Conservation (phyloP, 257 asterid species). For the Scutellaria minor region DNA sequence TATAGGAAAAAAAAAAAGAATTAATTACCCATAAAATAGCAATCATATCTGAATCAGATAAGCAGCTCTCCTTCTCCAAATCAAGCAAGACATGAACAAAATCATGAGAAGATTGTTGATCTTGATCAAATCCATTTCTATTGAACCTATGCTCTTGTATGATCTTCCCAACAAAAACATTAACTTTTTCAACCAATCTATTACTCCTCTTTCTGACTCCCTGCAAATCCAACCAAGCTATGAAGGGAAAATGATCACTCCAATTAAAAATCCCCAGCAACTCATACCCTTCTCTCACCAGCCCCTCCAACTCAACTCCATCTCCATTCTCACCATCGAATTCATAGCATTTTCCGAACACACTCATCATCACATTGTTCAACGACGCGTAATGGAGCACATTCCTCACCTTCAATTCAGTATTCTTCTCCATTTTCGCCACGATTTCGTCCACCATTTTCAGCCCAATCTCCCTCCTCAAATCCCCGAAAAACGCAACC, state of each 20-base stretch:
- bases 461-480: constrained; percentile 52
- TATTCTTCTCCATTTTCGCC: constrained; percentile 40
- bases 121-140: constrained; percentile 17
- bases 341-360: constrained; percentile 63
- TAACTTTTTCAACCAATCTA: constrained; percentile 51
- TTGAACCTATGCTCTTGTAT: constrained; percentile 61
- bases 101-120: constrained; percentile 43
- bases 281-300: constrained; percentile 78
- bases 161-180: constrained; percentile 61
- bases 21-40: constrained; percentile 82
- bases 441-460: constrained; percentile 54
- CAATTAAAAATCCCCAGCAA: constrained; percentile 72
- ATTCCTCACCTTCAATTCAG: constrained; percentile 47
- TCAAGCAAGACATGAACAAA: constrained; percentile 80
- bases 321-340: constrained; percentile 22
- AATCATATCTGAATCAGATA: constrained; percentile 70
- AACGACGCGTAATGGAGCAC: constrained; percentile 63
- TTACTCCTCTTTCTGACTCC: constrained; percentile 70
- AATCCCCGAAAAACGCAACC: constrained; percentile 43
- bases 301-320: constrained; percentile 49
- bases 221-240: constrained; percentile 76
- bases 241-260: constrained; percentile 75
- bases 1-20: no score
- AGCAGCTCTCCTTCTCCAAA: constrained; percentile 62
- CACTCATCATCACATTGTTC: constrained; percentile 79